Percentiles rank a stretch among this genome's conserved stretches.
Conservation (phyloP, 208 protist genomes). For the Acanthamoeba sp. region DNA sequence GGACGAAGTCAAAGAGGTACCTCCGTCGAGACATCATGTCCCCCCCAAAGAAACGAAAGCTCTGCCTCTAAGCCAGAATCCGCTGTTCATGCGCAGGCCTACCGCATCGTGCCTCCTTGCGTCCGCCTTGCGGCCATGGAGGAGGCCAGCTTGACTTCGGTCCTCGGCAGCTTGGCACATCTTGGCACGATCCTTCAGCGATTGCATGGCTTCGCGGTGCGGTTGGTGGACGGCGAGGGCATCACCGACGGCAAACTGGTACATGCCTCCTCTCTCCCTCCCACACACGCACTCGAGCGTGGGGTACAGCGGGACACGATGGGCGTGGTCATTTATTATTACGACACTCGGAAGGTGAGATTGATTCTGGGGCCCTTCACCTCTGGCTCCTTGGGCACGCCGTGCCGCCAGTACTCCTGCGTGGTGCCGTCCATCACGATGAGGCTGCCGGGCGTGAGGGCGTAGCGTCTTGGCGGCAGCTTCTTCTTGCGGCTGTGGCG, state of each 20-base stretch:
- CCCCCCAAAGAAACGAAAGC: too few species aligned
- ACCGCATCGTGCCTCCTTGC: constrained; percentile 2
- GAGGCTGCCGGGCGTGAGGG: not conserved
- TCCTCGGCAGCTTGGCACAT: not conserved
- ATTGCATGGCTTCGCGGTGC: not conserved
- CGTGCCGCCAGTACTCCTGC: constrained; percentile 19
- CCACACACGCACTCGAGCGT: not conserved
- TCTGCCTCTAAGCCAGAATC: not conserved
- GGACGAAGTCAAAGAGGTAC: not conserved
- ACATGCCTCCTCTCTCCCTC: not conserved
- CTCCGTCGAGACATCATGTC: too few species aligned
- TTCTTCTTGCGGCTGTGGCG: constrained; percentile 40
- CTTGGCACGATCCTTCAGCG: not conserved
- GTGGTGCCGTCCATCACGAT: constrained; percentile 63
- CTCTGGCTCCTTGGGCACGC: constrained; percentile 3
- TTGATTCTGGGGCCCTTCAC: constrained; percentile 39
- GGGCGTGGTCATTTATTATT: not conserved
- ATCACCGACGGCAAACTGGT: constrained; percentile 37
- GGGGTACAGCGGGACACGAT: not conserved
- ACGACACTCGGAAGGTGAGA: constrained; percentile 48
- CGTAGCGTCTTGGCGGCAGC: not conserved
- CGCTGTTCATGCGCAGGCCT: not conserved
- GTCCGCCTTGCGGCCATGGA: not conserved
- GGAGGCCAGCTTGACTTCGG: not conserved
- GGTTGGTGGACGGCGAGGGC: not conserved